A percentile compares a stretch with the other conserved stretches of the same genome.
These are phyloP conservation scores for Pleurotus tuber-regium DNA, from an alignment of 768 basidiomycete genomes.

Conservation along the genomic window DNA sequence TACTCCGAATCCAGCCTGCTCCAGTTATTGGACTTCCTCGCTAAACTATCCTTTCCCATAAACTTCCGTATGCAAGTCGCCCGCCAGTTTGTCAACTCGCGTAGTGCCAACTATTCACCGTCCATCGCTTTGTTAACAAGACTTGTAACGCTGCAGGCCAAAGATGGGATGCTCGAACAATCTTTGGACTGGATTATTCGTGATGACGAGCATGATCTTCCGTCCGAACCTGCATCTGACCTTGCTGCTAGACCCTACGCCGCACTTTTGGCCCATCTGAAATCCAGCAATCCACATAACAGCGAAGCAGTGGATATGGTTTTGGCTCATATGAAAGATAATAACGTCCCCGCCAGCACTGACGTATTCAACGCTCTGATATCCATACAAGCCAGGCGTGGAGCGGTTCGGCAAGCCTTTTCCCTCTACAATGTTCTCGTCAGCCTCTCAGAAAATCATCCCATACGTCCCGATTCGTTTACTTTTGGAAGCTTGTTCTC, in stretches of 20 bases:
- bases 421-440: conserved; percentile 40
- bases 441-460: conserved; percentile 22
- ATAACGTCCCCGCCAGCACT: conserved; percentile 34
- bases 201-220: conserved; percentile 17
- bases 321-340: conserved; percentile 36
- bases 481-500: conserved; percentile 47
- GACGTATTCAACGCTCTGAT: conserved; percentile 50
- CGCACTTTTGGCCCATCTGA: conserved; percentile 35
- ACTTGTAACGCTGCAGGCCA: conserved; percentile 34
- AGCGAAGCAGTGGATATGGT: conserved; percentile 29
- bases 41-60: conserved; percentile 15
- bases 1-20: conserved; percentile 28
- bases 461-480: conserved; percentile 36
- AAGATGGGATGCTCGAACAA: conserved; percentile 27
- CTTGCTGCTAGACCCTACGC: conserved; percentile 31
- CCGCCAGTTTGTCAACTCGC: conserved; percentile 21
- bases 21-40: conserved; percentile 22
- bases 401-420: conserved; percentile 35
- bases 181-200: conserved; percentile 24
- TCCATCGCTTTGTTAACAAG: conserved; percentile 31
- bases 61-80: conserved; percentile 17
- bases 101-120: conserved; percentile 20
- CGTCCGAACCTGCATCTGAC: conserved; percentile 3
- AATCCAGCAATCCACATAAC: conserved; percentile 27
- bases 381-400: conserved; percentile 30